Evolutionary conservation across 202 grass and related monocot genomes (phyloP).

Genomic region (Setaria italica): DNA sequence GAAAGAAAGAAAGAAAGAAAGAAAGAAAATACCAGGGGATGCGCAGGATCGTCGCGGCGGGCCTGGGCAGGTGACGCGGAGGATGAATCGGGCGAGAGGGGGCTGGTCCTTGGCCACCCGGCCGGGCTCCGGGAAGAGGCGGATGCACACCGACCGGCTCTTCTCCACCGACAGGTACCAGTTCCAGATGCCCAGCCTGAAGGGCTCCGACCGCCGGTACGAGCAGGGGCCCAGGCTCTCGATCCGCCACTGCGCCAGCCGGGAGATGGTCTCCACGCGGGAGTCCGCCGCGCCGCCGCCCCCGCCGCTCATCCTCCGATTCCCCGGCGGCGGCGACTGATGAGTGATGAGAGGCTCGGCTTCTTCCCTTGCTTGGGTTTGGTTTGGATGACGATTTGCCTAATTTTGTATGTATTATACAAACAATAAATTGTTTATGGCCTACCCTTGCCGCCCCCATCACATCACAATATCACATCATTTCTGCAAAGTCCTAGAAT

Average conservation of each 20-base stretch:
- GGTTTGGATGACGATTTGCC: too few species aligned
- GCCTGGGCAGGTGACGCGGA: constrained; percentile 69
- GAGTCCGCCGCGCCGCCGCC: constrained; percentile 53
- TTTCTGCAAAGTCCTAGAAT: neutral
- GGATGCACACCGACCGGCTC: constrained; percentile 64
- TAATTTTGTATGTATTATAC: too few species aligned
- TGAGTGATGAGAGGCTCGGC: neutral
- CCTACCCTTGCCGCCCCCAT: neutral
- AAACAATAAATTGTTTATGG: neutral
- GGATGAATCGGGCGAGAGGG: constrained; percentile 76
- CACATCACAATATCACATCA: neutral
- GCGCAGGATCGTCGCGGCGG: constrained; percentile 61
- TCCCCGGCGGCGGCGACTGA: neutral
- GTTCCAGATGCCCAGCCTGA: constrained; percentile 97
- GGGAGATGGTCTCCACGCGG: constrained; percentile 86
- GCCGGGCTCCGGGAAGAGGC: constrained; percentile 91
- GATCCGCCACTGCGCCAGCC: constrained; percentile 89
- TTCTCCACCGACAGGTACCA: constrained; percentile 94
- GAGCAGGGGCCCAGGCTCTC: constrained; percentile 87
- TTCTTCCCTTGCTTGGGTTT: too few species aligned
- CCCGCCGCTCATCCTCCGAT: constrained; percentile 37
- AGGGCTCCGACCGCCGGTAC: constrained; percentile 93
- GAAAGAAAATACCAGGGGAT: constrained; percentile 60
- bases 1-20: neutral
- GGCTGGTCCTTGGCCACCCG: constrained; percentile 88